Evolutionary conservation across 805 yeast species (phyloP), one percentile per base, ranked within the genome.

Genomic region (Saccharomyces paradoxus): DNA sequence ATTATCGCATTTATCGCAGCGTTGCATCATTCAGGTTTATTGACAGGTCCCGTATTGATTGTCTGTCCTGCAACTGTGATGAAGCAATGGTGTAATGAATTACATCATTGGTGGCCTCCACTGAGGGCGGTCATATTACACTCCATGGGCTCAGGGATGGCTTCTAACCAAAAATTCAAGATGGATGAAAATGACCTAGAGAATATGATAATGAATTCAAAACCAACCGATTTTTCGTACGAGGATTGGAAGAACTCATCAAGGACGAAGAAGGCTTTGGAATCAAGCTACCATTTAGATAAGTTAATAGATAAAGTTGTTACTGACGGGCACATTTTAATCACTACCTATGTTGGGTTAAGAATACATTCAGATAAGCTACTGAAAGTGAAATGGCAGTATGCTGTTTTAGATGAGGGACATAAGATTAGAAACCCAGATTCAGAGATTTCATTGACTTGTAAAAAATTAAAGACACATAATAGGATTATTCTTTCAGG

Each of bases 71-170:
- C 98, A 0, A 94, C 99, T 0, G 97, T 94, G 0, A 74, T 94
- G 77, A 86, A 83, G 56, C 99, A 94, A 65, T 94, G 99, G 99
- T 92, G 89, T n/a, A 86, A 85, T 58, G 99, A 94, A 69, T 81
- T 94, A 50, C 98, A 92, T 62, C 80, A 85, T 50, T 94, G 99
- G 99, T 94, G 98, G 98, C 97, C 98, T 2, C 89, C 97, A 0
- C 76, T 94, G 28, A 71, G 99, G 56, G 82, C 90, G 4, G 82
- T 88, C 4, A 89, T 94, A 50, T 71, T 94, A 31, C 99, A 94
- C 68, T 85, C 97, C 1, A 94, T 90, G 50, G 99, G 99, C 0
- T 74, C 89, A 0, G 98, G 96, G 0, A 85, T 92, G 91, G 65
- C 69, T 12, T 62, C 69, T 0, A 67, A 60, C 12, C 63, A 64